Percentiles rank a stretch among this genome's conserved stretches.
These are phyloP conservation scores for Hansenula anomala DNA, from an alignment of 1,139 yeast genomes.

Conservation along the genomic window DNA sequence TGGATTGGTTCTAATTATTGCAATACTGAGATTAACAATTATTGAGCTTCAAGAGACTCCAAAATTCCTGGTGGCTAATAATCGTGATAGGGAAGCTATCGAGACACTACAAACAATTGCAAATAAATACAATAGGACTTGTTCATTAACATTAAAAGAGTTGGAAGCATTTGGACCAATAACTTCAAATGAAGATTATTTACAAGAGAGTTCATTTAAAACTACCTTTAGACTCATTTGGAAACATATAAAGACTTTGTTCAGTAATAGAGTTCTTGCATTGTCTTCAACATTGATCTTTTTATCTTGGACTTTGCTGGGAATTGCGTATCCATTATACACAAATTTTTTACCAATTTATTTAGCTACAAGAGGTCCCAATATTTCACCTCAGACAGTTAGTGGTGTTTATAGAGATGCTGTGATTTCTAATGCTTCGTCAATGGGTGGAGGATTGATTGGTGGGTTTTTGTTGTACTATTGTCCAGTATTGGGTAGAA, in stretches of 20 bases:
- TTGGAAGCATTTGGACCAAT: slow-evolving; percentile 40
- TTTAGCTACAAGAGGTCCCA: slow-evolving; percentile 42
- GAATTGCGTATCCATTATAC: slow-evolving; percentile 49
- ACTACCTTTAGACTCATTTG: slow-evolving; percentile 7
- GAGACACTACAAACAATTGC: slow-evolving; percentile 34
- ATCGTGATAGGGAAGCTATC: slow-evolving; percentile 44
- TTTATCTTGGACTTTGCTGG: slow-evolving; percentile 45
- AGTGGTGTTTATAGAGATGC: slow-evolving; percentile 53
- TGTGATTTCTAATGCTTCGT: slow-evolving; percentile 42
- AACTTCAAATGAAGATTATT: slow-evolving; percentile 9
- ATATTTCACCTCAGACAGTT: slow-evolving; percentile 34
- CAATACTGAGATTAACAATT: slow-evolving; percentile 38
- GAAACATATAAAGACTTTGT: slow-evolving; percentile 32
- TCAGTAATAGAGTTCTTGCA: slow-evolving; percentile 34
- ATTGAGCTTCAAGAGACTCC: slow-evolving; percentile 45
- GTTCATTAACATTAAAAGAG: slow-evolving; percentile 41
- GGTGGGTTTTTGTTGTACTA: slow-evolving; percentile 40
- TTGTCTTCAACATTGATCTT: slow-evolving; percentile 37
- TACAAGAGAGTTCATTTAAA: slow-evolving; percentile 12
- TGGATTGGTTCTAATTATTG: slow-evolving; percentile 39
- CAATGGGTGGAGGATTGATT: slow-evolving; percentile 54
- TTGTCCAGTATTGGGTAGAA: slow-evolving; percentile 45
- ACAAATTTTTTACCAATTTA: slow-evolving; percentile 46
- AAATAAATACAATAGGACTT: slow-evolving; percentile 35
- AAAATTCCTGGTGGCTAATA: slow-evolving; percentile 40